Evolutionary conservation across 495 filamentous ascomycete species (phyloP), one percentile per base, ranked within the genome.

Genomic region (Penicillium ochrochloron): DNA sequence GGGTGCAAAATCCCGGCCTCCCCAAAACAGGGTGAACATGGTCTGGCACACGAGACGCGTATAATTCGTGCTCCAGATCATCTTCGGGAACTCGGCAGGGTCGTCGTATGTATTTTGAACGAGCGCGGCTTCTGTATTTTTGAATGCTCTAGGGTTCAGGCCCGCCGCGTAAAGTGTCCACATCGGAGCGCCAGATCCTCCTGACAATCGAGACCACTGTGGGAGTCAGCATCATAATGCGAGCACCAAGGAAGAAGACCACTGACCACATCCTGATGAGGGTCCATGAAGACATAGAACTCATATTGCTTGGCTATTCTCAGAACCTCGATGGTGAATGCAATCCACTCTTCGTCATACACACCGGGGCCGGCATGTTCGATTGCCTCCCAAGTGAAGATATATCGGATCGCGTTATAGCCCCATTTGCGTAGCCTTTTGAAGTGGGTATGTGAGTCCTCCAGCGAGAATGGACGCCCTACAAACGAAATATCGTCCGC

Each of bases 21-120:
- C 96, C 76, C 94, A 98, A 78, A 97, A 99, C 35, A 97, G 75
- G 0, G 95, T 97, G 71, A 97, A 98, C 69, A 98, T 94, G 50
- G 92, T 92, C 65, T 92, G 91, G 57, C 92, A 92, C 7, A 89
- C 93, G 29, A 97, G 81, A 44, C 96, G 88, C 52, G 86, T 90
- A 70, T 99, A 99, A 70, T 99, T 98, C 25, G 95, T 99, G 52
- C 94, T 92, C 95, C 95, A 99, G 23, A 97, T 93, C 95, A 99
- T 99, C 77, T 98, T 98, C 4, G 95, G 96, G 71, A 95, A 99
- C 3, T 88, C 83, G 5, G 87, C 87, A 19, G 93, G 92, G 39
- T 96, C 84, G n/a, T 92, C 89, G 69, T 90, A 97, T 0, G 90
- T 94, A 70, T 98, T 99, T 50, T 99, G 95, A 27, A 99, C 94